Conservation (phyloP, 495 filamentous ascomycete species). For the Physcia stellaris region DNA sequence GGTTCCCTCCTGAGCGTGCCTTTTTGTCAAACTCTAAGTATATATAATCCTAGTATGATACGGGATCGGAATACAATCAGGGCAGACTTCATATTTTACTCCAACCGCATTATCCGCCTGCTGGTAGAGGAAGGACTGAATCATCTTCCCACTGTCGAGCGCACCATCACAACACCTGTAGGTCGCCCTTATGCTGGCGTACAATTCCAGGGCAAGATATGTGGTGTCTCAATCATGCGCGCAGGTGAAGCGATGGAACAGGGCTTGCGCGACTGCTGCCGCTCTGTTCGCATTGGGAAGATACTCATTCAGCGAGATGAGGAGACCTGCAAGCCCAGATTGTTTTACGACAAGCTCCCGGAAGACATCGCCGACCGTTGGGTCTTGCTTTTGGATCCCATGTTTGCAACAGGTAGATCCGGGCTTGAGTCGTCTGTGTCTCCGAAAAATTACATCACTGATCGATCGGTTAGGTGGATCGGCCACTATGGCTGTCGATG, state of each 20-base stretch:
- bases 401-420: constrained; percentile 85
- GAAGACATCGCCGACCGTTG: constrained; percentile 84
- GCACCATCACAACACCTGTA: constrained; percentile 80
- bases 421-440: neutral
- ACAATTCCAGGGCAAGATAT: constrained; percentile 94
- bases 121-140: constrained; percentile 96
- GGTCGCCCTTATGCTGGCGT: constrained; percentile 82
- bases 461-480: constrained; percentile 54
- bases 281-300: constrained; percentile 92
- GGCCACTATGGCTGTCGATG: constrained; percentile 90
- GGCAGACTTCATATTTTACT: constrained; percentile 98
- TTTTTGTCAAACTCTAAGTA: constrained; percentile 3
- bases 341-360: constrained; percentile 96
- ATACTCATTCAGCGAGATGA: constrained; percentile 96
- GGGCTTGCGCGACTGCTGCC: constrained; percentile 88
- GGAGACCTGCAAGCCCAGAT: constrained; percentile 77
- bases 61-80: constrained; percentile 76
- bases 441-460: constrained; percentile 8
- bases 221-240: constrained; percentile 95
- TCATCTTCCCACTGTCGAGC: constrained; percentile 81
- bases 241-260: constrained; percentile 98
- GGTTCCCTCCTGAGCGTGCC: neutral
- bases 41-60: constrained; percentile 58
- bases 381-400: constrained; percentile 92
- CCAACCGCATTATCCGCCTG: constrained; percentile 95